Evolutionary conservation across 1,284 basidiomycete genomes (phyloP).

Genomic region (Pyrrhoderma lamaoense): DNA sequence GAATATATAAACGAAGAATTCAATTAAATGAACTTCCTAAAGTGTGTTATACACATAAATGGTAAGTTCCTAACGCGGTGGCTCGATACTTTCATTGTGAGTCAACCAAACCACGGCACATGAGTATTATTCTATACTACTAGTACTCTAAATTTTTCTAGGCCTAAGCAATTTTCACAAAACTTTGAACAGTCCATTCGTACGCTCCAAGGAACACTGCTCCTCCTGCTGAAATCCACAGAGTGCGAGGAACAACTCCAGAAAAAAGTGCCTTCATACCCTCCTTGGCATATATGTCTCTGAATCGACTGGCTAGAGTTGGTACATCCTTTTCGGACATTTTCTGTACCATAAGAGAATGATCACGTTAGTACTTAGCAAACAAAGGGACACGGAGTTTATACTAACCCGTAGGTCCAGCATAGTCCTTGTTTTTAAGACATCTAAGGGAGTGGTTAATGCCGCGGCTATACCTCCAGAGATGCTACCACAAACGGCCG

Average conservation of each 20-base stretch:
- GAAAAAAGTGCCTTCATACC: conserved; percentile 76
- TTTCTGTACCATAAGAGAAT: conserved; percentile 31
- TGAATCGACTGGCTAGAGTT: conserved; percentile 48
- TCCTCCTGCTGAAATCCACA: conserved; percentile 96
- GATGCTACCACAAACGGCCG: conserved; percentile 85
- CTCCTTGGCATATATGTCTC: conserved; percentile 65
- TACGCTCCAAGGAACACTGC: conserved; percentile 96
- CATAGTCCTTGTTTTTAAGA: conserved; percentile 97
- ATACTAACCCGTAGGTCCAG: conserved; percentile 69
- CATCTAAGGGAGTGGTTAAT: conserved; percentile 91
- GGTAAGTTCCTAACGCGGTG: no score
- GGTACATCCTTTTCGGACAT: conserved; percentile 43
- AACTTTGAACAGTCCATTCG: conserved; percentile 59
- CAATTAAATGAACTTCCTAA: no score
- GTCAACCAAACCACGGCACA: no score
- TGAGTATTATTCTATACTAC: no score
- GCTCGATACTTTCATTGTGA: no score
- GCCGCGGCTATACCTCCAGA: conserved; percentile 90
- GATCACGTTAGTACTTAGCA: not conserved
- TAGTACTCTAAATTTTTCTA: no score
- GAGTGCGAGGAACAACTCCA: conserved; percentile 84
- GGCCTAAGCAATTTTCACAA: no score
- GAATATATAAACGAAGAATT: no score
- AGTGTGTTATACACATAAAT: no score
- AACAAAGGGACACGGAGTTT: not conserved